Evolutionary conservation across 2,329 filamentous ascomycete species (phyloP).

Genomic region (Aspergillus fumigatus): DNA sequence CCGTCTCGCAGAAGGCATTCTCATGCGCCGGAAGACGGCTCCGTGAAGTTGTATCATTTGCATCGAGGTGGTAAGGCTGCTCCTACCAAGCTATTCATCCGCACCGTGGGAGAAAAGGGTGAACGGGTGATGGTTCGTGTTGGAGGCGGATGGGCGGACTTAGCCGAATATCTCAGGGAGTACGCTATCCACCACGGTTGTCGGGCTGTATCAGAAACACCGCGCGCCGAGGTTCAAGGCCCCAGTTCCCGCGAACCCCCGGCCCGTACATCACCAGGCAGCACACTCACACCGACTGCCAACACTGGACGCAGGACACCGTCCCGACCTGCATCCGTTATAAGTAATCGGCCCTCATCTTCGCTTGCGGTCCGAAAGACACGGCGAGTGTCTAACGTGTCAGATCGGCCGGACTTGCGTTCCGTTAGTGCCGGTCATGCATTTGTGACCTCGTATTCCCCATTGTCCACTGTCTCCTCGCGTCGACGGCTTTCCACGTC

Average conservation of each 20-base stretch:
- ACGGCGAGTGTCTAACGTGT: constrained; percentile 33
- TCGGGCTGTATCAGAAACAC: constrained; percentile 53
- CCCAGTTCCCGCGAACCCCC: constrained; percentile 33
- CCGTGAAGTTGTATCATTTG: constrained; percentile 89
- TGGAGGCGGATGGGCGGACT: constrained; percentile 95
- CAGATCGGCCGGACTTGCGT: constrained; percentile 24
- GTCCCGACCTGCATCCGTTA: constrained; percentile 34
- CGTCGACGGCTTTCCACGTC: constrained; percentile 36
- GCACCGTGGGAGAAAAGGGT: constrained; percentile 81
- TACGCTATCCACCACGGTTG: constrained; percentile 89
- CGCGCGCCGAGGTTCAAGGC: constrained; percentile 53
- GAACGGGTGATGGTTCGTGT: constrained; percentile 98
- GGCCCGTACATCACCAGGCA: constrained; percentile 24
- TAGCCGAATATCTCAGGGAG: constrained; percentile 90
- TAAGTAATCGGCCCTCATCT: constrained; percentile 35
- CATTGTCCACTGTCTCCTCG: constrained; percentile 24
- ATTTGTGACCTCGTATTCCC: constrained; percentile 24
- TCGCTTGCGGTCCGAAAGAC: constrained; percentile 38
- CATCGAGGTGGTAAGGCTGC: constrained; percentile 76
- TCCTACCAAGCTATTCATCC: constrained; percentile 91
- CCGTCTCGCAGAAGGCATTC: constrained; percentile 30
- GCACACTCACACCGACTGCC: constrained; percentile 17
- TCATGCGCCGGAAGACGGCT: constrained; percentile 52
- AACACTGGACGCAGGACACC: constrained; percentile 30
- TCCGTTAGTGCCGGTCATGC: constrained; percentile 25